Evolutionary conservation across 441 rosid species (phyloP).

Genomic region (Adansonia gregorii): DNA sequence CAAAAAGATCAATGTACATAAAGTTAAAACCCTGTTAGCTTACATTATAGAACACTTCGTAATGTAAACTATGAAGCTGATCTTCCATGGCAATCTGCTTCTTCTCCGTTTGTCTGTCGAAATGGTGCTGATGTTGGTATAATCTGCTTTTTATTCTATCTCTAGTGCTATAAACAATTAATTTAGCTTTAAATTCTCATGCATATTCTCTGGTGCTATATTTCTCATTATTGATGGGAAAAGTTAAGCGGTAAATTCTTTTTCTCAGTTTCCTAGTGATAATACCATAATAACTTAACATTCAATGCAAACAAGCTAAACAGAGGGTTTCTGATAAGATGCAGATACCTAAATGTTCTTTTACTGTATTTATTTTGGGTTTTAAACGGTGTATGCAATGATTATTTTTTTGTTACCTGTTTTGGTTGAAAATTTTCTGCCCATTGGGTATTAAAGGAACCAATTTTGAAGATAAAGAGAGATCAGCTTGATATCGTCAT

Average conservation of each 20-base stretch:
- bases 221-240: not conserved
- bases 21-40: not conserved
- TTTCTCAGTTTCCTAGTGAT: not conserved
- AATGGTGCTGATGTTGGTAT: not conserved
- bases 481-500: not conserved
- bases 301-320: not conserved
- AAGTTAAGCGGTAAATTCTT: not conserved
- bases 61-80: not conserved
- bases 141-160: not conserved
- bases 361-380: no score
- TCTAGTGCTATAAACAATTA: not conserved
- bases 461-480: conserved; percentile 8
- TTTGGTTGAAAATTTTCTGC: not conserved
- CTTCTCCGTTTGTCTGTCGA: not conserved
- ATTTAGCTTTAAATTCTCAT: not conserved
- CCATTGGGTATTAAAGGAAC: not conserved
- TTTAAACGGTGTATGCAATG: not conserved
- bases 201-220: not conserved
- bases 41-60: not conserved
- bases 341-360: not conserved
- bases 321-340: not conserved
- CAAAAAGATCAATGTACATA: not conserved
- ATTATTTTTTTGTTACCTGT: not conserved
- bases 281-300: not conserved
- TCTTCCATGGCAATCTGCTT: not conserved